These are phyloP conservation scores for Penicillium pancosmium DNA, from an alignment of 495 filamentous ascomycete genomes.

Conservation along the genomic window DNA sequence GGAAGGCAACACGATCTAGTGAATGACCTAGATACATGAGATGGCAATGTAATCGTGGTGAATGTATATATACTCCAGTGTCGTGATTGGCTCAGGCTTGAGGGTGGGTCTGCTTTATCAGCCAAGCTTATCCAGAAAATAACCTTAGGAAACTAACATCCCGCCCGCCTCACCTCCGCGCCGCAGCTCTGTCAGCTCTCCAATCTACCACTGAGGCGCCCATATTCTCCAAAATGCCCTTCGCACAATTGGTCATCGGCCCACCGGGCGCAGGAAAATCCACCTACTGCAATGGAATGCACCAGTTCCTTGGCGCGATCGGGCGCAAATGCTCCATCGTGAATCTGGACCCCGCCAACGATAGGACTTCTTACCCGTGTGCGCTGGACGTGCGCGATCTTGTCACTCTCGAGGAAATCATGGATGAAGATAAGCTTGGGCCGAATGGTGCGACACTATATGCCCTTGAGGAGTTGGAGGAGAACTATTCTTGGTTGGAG, in stretches of 20 bases:
- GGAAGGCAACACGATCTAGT: too few relatives aligned
- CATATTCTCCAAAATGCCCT: constrained; percentile 50
- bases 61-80: too few relatives aligned
- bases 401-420: constrained; percentile 88
- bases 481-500: constrained; percentile 90
- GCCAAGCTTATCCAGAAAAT: constrained; percentile 1
- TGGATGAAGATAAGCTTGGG: constrained; percentile 87
- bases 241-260: constrained; percentile 82
- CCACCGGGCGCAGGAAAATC: constrained; percentile 95
- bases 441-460: constrained; percentile 93
- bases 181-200: too few relatives aligned
- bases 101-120: background rate
- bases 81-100: too few relatives aligned
- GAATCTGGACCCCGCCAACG: constrained; percentile 97
- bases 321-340: constrained; percentile 91
- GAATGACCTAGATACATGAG: too few relatives aligned
- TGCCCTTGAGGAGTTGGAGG: constrained; percentile 91
- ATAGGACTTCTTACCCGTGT: constrained; percentile 64
- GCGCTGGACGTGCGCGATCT: constrained; percentile 90
- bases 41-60: too few relatives aligned
- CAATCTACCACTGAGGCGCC: background rate
- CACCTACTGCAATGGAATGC: constrained; percentile 98
- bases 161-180: too few relatives aligned
- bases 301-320: constrained; percentile 95
- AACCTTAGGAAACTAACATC: background rate